These are phyloP conservation scores for Sanghuangporus sanghuang DNA, from an alignment of 1,284 basidiomycete species.

Conservation along the genomic window DNA sequence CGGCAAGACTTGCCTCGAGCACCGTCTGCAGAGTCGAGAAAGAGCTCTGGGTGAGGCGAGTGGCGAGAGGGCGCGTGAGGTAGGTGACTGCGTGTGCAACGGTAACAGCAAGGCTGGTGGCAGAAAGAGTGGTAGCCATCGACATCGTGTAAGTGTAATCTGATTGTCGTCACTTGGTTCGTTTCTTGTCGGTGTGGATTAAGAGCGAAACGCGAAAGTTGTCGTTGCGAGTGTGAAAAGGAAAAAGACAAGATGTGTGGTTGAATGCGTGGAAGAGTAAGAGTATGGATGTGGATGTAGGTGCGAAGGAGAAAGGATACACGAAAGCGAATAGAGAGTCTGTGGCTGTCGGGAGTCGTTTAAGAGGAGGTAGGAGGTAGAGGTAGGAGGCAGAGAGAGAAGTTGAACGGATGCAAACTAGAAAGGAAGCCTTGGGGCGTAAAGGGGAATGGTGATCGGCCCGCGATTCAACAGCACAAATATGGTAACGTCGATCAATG, in stretches of 20 bases:
- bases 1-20: constrained; percentile 65
- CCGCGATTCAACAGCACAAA: constrained; percentile 48
- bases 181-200: not conserved
- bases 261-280: not conserved
- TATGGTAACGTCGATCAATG: not conserved
- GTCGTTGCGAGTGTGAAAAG: not conserved
- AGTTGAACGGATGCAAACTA: constrained; percentile 18
- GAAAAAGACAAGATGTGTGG: not conserved
- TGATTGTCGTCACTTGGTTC: constrained; percentile 18
- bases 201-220: constrained; percentile 18
- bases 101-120: constrained; percentile 54
- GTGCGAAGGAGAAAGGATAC: constrained; percentile 25
- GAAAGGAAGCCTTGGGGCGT: too few relatives aligned
- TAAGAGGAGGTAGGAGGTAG: not conserved
- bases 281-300: constrained; percentile 15
- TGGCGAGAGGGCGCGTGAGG: constrained; percentile 59
- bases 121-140: constrained; percentile 29
- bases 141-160: constrained; percentile 8
- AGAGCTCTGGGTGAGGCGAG: constrained; percentile 37
- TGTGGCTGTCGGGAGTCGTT: not conserved
- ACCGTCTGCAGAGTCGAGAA: constrained; percentile 61
- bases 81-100: constrained; percentile 67
- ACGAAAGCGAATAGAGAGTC: not conserved
- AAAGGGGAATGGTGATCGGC: constrained; percentile 42
- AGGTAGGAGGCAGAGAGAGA: not conserved